Evolutionary conservation across 495 filamentous ascomycete species (phyloP).

Genomic region (Astrothelium macrocarpum): DNA sequence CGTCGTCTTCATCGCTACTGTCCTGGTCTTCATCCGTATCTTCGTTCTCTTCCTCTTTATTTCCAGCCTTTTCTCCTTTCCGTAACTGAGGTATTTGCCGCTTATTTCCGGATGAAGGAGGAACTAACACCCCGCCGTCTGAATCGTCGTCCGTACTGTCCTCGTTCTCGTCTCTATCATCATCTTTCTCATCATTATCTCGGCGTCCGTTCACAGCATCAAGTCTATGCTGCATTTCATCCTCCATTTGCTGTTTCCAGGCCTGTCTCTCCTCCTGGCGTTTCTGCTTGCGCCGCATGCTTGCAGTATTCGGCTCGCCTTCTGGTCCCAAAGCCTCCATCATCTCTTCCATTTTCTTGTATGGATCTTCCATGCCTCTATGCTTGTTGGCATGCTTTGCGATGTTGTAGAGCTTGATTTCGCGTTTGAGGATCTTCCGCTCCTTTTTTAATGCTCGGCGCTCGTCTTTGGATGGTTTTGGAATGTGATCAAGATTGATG

Average conservation of each 20-base stretch:
- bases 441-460: conserved; percentile 3
- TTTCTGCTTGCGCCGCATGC: not conserved
- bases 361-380: not conserved
- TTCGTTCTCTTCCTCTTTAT: no score
- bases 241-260: not conserved
- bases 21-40: no score
- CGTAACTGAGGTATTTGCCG: not conserved
- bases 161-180: not conserved
- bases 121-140: not conserved
- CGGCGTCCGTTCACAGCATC: not conserved
- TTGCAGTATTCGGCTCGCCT: not conserved
- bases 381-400: conserved; percentile 1
- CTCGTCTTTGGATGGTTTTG: conserved; percentile 15
- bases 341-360: conserved; percentile 6
- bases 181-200: not conserved
- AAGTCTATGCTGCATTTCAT: conserved; percentile 1
- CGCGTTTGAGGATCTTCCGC: conserved; percentile 12
- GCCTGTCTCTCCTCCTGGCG: not conserved
- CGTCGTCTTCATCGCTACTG: not conserved
- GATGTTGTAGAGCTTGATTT: conserved; percentile 16
- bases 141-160: not conserved
- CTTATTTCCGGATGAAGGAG: not conserved
- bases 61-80: not conserved
- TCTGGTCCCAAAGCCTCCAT: not conserved
- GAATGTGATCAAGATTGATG: not conserved